phyloP scores from a whole-genome alignment of 1,139 yeast genomes.

The Saccharomyces hybrid region DNA sequence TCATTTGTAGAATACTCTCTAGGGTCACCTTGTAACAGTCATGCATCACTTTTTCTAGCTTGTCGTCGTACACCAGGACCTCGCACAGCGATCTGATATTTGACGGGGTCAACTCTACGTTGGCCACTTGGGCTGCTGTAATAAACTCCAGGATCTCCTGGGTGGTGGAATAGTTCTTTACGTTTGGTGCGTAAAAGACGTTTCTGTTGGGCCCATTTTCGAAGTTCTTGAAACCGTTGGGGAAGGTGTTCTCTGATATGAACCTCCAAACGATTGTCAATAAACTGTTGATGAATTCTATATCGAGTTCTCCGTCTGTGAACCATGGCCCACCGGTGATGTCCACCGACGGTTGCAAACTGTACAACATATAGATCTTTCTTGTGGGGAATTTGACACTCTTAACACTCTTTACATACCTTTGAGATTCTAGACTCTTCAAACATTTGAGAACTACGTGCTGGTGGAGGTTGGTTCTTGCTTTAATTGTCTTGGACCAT shows the following conservation, averaged over 20 bases:
- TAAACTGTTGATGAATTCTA: slow-evolving; percentile 82
- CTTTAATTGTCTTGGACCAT: slow-evolving; percentile 91
- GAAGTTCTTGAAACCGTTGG: slow-evolving; percentile 49
- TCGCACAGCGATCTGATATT: slow-evolving; percentile 83
- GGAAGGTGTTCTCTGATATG: slow-evolving; percentile 68
- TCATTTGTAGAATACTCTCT: slow-evolving; percentile 38
- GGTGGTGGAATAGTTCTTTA: slow-evolving; percentile 59
- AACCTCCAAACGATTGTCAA: slow-evolving; percentile 83
- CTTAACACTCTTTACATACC: slow-evolving; percentile 83
- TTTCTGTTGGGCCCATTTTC: slow-evolving; percentile 16
- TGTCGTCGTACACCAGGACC: slow-evolving; percentile 80
- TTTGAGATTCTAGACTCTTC: slow-evolving; percentile 72
- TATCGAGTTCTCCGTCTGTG: slow-evolving; percentile 89
- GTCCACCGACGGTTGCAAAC: slow-evolving; percentile 86
- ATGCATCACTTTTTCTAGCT: slow-evolving; percentile 54
- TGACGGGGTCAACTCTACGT: slow-evolving; percentile 64
- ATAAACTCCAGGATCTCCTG: slow-evolving; percentile 72
- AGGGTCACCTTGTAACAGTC: slow-evolving; percentile 54
- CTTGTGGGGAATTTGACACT: slow-evolving; percentile 96
- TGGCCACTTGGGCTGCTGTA: slow-evolving; percentile 63
- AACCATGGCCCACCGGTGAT: slow-evolving; percentile 99
- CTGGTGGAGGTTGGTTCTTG: slow-evolving; percentile 86
- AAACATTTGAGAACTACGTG: slow-evolving; percentile 82
- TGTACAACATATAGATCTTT: slow-evolving; percentile 90
- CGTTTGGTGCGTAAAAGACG: slow-evolving; percentile 44